Evolutionary conservation across 2,329 filamentous ascomycete genomes (phyloP), one percentile per base, ranked within the genome.

Genomic region (Arthrobotrys sinensis): DNA sequence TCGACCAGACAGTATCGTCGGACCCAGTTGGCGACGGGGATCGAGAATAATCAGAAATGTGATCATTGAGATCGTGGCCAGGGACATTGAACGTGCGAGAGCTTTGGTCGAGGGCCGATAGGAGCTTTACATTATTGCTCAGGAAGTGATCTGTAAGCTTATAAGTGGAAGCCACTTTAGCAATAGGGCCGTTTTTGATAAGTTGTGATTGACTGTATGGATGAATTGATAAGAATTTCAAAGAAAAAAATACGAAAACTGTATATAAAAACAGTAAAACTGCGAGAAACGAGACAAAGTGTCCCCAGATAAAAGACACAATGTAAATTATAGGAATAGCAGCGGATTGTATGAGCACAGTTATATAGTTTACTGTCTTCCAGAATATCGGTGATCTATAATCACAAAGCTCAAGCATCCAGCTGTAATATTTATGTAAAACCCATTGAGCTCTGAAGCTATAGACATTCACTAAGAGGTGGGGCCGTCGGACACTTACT

Each of bases 111-210:
- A 64, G 60, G 40, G 48, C 28, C 6, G 60, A 12, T 7, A 64
- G 28, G 24, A 64, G 43, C 14, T 48, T 64, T 8, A 64, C 24
- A 48, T 64, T 64, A 4, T 64, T 64, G 8, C n/a, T 11, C 7
- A 46, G 43, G 43, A 64, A 64, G 19, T 36, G 19, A 12, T 60
- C 55, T 16, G 55, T n/a, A 16, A 60, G 34, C 36, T 60, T 60
- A 11, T 43, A 60, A 0, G 8, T 28, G 19, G 21, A 16, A 7
- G 12, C 34, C 55, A 60, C 43, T 43, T n/a, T 60, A 12, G 11
- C 4, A 7, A 5, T 16, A 24, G 16, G n/a, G 2, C 4, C 12
- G 4, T 8, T 24, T 21, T 48, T 4, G 2, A 24, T 48, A 48
- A 21, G 11, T 48, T 48, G 16, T 6, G 3, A 8, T 7, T 7